Evolutionary conservation across 257 asterid species (phyloP).

Genomic region (Nicotiana obtusifolia): DNA sequence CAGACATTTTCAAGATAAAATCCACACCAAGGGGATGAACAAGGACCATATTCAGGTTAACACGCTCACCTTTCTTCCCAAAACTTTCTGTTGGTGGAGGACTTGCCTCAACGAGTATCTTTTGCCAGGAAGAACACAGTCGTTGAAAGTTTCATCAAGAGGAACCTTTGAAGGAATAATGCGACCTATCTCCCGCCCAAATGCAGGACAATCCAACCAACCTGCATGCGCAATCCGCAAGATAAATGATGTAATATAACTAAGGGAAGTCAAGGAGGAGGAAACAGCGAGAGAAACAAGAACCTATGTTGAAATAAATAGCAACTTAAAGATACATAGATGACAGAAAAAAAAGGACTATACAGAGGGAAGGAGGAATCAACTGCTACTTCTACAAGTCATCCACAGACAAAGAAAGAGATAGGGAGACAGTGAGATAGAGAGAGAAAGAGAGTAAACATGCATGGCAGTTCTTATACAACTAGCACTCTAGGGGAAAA

Average conservation of each 20-base stretch:
- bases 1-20: background rate
- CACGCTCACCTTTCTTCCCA: slow-evolving; percentile 54
- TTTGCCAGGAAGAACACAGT: slow-evolving; percentile 61
- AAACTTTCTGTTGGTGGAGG: slow-evolving; percentile 65
- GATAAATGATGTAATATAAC: background rate
- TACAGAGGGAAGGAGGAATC: background rate
- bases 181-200: slow-evolving; percentile 61
- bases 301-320: background rate
- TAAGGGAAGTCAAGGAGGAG: background rate
- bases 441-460: background rate
- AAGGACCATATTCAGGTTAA: background rate
- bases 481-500: background rate
- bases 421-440: background rate
- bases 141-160: slow-evolving; percentile 73
- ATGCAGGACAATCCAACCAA: slow-evolving; percentile 88
- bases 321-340: background rate
- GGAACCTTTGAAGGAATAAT: slow-evolving; percentile 97
- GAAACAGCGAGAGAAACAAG: background rate
- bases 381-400: background rate
- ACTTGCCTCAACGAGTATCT: slow-evolving; percentile 93
- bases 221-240: slow-evolving; percentile 40
- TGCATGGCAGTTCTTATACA: background rate
- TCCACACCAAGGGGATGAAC: background rate
- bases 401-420: background rate
- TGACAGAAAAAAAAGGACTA: background rate